phyloP scores from a whole-genome alignment of 2,329 filamentous ascomycete genomes.

The Fusarium sp. region DNA sequence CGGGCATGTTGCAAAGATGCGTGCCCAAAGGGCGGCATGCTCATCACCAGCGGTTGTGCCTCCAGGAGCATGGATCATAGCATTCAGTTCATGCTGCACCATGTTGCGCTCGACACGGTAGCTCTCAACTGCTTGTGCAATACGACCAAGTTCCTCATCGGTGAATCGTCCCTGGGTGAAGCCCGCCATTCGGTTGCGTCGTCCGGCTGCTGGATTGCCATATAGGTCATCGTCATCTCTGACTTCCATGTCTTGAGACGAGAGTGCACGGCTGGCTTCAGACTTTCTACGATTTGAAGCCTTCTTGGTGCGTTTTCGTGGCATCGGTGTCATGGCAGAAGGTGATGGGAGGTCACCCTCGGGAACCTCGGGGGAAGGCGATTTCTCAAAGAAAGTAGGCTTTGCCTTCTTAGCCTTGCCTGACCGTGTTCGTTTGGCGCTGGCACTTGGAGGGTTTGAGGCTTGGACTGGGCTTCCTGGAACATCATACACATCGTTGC shows the following conservation, averaged over 20 bases:
- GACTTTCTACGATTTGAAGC: constrained; percentile 41
- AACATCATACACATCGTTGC: constrained; percentile 39
- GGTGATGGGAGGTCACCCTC: constrained; percentile 46
- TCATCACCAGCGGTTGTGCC: constrained; percentile 49
- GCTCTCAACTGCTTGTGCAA: constrained; percentile 53
- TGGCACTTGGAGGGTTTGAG: constrained; percentile 36
- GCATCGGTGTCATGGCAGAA: constrained; percentile 46
- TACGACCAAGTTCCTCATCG: constrained; percentile 53
- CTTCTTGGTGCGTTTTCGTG: constrained; percentile 44
- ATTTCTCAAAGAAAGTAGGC: constrained; percentile 55
- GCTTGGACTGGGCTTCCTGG: constrained; percentile 36
- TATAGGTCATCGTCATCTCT: constrained; percentile 33
- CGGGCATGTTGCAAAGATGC: constrained; percentile 58
- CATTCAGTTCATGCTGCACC: constrained; percentile 58
- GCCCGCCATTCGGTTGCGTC: constrained; percentile 40
- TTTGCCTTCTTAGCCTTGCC: constrained; percentile 59
- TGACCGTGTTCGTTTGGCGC: constrained; percentile 44
- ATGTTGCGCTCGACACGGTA: constrained; percentile 57
- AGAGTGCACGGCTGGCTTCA: constrained; percentile 25
- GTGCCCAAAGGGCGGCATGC: constrained; percentile 59
- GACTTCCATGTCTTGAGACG: constrained; percentile 36
- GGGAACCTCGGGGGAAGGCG: constrained; percentile 30
- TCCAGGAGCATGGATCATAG: constrained; percentile 51
- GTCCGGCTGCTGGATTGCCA: constrained; percentile 13
- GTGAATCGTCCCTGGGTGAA: constrained; percentile 55